Percentiles rank a stretch among this genome's conserved stretches.
Conservation (phyloP, 352 stramenopile genomes). For the Blastocystis sp. region DNA sequence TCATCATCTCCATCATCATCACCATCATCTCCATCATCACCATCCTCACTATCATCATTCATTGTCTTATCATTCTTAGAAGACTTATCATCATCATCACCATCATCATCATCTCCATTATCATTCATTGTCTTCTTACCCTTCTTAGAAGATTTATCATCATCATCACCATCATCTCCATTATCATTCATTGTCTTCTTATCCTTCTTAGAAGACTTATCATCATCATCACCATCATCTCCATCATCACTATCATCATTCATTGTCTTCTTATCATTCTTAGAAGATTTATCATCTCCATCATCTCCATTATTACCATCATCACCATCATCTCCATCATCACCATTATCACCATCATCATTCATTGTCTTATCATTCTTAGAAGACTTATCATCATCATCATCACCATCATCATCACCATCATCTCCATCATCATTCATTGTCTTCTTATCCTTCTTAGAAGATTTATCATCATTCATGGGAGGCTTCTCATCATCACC, state of each 20-base stretch:
- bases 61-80: background rate
- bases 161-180: background rate
- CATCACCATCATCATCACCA: background rate
- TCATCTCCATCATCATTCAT: conserved; percentile 50
- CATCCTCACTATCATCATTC: too few relatives aligned
- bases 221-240: background rate
- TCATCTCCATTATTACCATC: conserved; percentile 62
- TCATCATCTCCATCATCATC: too few relatives aligned
- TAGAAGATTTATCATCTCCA: conserved; percentile 65
- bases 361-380: background rate
- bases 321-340: background rate
- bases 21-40: too few relatives aligned
- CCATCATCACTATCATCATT: background rate
- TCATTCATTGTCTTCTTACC: background rate
- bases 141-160: background rate
- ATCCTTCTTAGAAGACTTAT: conserved; percentile 4
- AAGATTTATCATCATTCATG: conserved; percentile 38
- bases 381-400: background rate
- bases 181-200: background rate
- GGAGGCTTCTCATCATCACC: too few relatives aligned
- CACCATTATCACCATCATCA: background rate
- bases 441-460: conserved; percentile 49
- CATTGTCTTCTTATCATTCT: background rate
- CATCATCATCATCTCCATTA: background rate
- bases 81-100: background rate